Conservation (phyloP, 2,329 filamentous ascomycete genomes). For the Colletotrichum sp. region DNA sequence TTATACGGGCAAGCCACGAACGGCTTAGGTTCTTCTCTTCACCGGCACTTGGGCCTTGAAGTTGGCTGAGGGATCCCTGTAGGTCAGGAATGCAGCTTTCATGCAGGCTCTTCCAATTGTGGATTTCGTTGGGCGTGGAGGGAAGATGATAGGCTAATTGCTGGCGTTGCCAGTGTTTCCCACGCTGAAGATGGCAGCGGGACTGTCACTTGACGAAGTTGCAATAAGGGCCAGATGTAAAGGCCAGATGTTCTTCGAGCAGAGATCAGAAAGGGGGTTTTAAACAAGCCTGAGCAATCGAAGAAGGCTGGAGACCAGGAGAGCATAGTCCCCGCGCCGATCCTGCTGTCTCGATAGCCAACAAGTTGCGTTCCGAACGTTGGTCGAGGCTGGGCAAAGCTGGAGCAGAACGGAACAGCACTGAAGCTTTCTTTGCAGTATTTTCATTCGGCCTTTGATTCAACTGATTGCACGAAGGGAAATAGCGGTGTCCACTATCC, state of each 20-base stretch:
- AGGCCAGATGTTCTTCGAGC: not conserved
- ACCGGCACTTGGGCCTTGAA: slow-evolving; percentile 18
- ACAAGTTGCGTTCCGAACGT: not conserved
- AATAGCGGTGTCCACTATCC: slow-evolving; percentile 12
- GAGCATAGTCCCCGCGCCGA: not conserved
- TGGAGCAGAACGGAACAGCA: not conserved
- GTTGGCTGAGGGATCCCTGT: slow-evolving; percentile 16
- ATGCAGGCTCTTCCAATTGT: slow-evolving; percentile 18
- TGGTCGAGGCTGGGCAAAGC: not conserved
- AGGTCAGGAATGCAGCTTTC: slow-evolving; percentile 11
- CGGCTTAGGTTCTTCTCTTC: slow-evolving; percentile 7
- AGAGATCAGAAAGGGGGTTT: not conserved
- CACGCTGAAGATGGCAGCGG: not conserved
- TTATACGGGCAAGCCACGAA: slow-evolving; percentile 13
- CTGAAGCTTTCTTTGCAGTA: not conserved
- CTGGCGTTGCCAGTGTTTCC: not conserved
- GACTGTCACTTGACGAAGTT: slow-evolving; percentile 13
- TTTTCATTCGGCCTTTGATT: not conserved
- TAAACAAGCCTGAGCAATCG: not conserved
- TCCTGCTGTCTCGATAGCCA: not conserved
- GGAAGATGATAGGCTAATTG: slow-evolving; percentile 1
- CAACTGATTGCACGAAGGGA: not conserved
- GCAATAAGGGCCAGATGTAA: not conserved
- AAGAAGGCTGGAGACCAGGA: not conserved
- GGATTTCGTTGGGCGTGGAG: not conserved